Base-by-base conservation (phyloP, 306 rosid genomes). In the Dryas octopetala region DNA sequence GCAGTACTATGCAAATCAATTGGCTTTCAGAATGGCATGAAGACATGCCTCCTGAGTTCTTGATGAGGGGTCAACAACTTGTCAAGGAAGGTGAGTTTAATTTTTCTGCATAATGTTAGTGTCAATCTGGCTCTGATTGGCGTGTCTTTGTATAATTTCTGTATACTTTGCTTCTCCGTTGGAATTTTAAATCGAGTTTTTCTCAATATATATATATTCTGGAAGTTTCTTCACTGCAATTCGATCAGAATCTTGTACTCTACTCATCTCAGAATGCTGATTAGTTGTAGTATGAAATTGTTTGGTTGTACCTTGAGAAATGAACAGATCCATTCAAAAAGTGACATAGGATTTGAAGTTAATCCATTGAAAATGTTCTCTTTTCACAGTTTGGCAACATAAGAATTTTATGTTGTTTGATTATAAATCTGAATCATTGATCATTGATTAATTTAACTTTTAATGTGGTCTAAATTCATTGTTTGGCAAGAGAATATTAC, bases 161-260 rank as follows among this genome's bases (percentile, higher is more conserved):
- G 87, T 76, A 74, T 76, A 45, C 66, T 5, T 74, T 76, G 73
- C 79, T 67, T 82, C 71, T 77, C 74, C 69, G n/a, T 85, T 63
- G 74, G 38, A 76, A 68, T 69, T 51, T 46, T 67, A 59, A 68
- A 71, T 63, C 38, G 7, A 69, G 15, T 50, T 47, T 26, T 23
- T 19, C 54, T 49, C 13, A 11, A 17, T 54, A 4, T n/a, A 0
- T 11, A 8, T 4, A 15, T 4, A 15, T 54, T 43, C 45, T 17
- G 64, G 62, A 45, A 57, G 57, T 78, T 72, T 6, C 68, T 40
- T 54, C 32, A 46, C 60, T 70, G 51, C 66, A 61, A 62, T 83
- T 62, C 7, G 17, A 32, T 26, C 48, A 51, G 47, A 69, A 6
- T 32, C 64, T 14, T 47, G 52, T 41, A 14, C 17, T 28, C 58